Evolutionary conservation across 2,329 filamentous ascomycete species (phyloP), one percentile per base, ranked within the genome.

Genomic region (Phyllosticta capitalensis): DNA sequence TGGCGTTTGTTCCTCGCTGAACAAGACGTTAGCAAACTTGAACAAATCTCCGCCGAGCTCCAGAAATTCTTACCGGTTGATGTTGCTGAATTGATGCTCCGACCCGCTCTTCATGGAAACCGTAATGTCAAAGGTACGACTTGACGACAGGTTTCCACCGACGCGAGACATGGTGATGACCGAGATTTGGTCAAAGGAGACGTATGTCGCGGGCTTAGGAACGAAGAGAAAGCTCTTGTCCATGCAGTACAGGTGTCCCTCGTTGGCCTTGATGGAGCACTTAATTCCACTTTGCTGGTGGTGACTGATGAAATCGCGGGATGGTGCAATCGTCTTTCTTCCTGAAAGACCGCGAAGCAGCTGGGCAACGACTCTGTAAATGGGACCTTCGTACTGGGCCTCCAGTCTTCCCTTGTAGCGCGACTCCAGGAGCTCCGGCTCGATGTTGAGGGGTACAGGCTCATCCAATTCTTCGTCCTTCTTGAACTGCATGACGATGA

Each of bases 141-240:
- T 88, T 55, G 94, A 90, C 56, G 92, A 95, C 63, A 97, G 87
- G 58, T 92, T 92, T 61, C 94, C 94, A 63, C 91, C 91, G 52
- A 99, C 92, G 70, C 94, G 90, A 26, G 91, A 96, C 80, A 99
- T 96, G 38, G 91, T 96, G 64, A 99, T 88, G 55, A 88, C 89
- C 56, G 89, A 83, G 38, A 95, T 89, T 69, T 96, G 90, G 69
- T 99, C 94, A 76, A 96, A 95, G 62, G 90, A 88, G 62, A 99
- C 92, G 76, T 97, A 99, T 1, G 92, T 96, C 17, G 94, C 92
- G 1, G 94, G 94, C 78, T 99, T 99, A 30, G 94, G 94, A 17
- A 99, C 94, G 73, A 99, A 99, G 84, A 99, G 95, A 75, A 99
- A 95, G 7, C 92, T 92, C 77, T 96, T 96, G 75, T 99, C 94